phyloP scores from a whole-genome alignment of 2,329 filamentous ascomycete genomes.

The Nannizziopsis arthrosporioides region DNA sequence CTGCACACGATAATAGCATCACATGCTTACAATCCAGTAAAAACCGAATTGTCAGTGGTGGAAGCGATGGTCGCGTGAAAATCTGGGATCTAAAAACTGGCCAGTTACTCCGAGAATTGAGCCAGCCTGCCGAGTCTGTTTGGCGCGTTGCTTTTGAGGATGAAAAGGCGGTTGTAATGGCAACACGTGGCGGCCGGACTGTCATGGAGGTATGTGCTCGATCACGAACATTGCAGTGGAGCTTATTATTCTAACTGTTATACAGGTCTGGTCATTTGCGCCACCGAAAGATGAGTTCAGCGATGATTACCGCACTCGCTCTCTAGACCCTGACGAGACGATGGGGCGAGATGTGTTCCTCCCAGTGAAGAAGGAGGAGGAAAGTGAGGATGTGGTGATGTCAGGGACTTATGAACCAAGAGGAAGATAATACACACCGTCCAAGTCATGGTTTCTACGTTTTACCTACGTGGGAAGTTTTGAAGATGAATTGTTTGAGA shows the following conservation, averaged over 20 bases:
- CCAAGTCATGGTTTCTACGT: too few species aligned
- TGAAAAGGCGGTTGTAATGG: conserved; percentile 94
- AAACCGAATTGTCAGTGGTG: conserved; percentile 85
- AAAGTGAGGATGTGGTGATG: too few species aligned
- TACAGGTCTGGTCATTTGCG: conserved; percentile 87
- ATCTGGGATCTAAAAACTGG: conserved; percentile 95
- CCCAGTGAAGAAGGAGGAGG: not conserved
- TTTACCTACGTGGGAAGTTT: too few species aligned
- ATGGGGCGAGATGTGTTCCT: not conserved
- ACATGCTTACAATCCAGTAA: conserved; percentile 97
- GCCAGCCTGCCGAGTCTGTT: conserved; percentile 82
- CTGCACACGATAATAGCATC: conserved; percentile 95
- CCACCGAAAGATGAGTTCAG: conserved; percentile 63
- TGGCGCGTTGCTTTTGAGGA: conserved; percentile 98
- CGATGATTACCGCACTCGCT: conserved; percentile 76
- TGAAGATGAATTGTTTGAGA: too few species aligned
- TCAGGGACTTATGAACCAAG: too few species aligned
- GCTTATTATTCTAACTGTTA: conserved; percentile 8
- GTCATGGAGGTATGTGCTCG: conserved; percentile 72
- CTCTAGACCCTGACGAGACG: conserved; percentile 42
- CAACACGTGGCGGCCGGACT: conserved; percentile 69
- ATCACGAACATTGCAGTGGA: not conserved
- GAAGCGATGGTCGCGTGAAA: conserved; percentile 94
- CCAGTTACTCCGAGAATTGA: conserved; percentile 78
- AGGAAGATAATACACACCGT: too few species aligned